Evolutionary conservation across 2,329 filamentous ascomycete species (phyloP), one percentile per base, ranked within the genome.

Genomic region (Cladorrhinum sp.): DNA sequence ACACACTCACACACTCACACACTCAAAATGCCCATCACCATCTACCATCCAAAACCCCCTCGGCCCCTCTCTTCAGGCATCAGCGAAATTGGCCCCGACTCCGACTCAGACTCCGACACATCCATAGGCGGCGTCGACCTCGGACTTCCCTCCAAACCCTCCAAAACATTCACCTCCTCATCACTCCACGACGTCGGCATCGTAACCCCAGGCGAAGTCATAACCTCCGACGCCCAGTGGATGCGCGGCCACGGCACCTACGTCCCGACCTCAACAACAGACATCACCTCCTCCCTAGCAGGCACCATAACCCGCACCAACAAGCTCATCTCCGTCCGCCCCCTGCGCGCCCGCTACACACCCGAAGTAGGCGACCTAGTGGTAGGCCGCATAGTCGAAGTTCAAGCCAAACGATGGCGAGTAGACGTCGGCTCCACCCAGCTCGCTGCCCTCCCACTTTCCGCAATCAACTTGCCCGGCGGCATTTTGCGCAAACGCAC

Each of bases 231-330:
- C 75, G 84, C 92, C n/a, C 92, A 97, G 80, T 98, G 92, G 92
- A 98, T 98, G 94, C 86, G 92, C 78, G 95, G 95, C 70, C 95
- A 99, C 78, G 95, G 95, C 67, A 99, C 95, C 55, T 96, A 91
- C 74, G 81, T 90, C 52, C 83, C 84, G 18, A 75, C 82, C 3
- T 74, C 78, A 52, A 81, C 83, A 56, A 85, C 83, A 3, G 82
- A 86, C 62, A 99, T 99, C 72, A 86, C 89, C 60, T 93, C 92
- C 53, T 96, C 95, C 5, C 89, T 99, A 30, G 93, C 93, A 6
- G 95, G 95, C 70, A 94, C 89, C 6, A 82, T 98, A 36, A 88
- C 90, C 72, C 94, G 93, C 73, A 98, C 94, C 62, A 99, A 99
- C 83, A 98, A 97, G 75, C 87, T 99, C 53, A 87, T 99, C 66